Conservation (phyloP, 176 grass and related monocot species). For the Paspalum vaginatum region DNA sequence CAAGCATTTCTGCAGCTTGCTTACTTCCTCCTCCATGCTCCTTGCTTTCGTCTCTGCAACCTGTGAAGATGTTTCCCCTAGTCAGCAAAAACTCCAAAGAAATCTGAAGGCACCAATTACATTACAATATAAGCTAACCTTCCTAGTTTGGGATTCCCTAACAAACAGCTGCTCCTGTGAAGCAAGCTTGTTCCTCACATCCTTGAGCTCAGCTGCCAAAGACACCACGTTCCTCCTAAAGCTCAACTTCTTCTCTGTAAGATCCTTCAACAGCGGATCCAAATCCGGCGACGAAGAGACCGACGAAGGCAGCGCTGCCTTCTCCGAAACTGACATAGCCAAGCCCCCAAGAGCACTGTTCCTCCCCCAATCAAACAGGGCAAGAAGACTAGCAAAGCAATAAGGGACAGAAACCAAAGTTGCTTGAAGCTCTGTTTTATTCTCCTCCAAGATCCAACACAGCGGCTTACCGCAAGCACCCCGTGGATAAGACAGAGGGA, state of each 20-base stretch:
- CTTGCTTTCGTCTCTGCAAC: constrained; percentile 64
- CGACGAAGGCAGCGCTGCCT: constrained; percentile 35
- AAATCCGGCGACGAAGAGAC: constrained; percentile 47
- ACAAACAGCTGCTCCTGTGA: constrained; percentile 66
- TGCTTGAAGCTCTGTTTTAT: constrained; percentile 16
- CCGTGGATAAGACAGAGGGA: constrained; percentile 24
- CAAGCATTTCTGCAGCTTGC: constrained; percentile 69
- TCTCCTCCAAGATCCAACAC: neutral
- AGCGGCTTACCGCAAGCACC: constrained; percentile 20
- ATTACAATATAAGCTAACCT: constrained; percentile 45
- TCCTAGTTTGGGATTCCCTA: constrained; percentile 55
- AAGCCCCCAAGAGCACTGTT: neutral
- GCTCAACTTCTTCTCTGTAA: constrained; percentile 90
- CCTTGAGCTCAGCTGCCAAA: constrained; percentile 82
- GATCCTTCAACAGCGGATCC: constrained; percentile 83
- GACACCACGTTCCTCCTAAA: constrained; percentile 83
- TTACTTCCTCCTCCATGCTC: constrained; percentile 80
- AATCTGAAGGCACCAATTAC: neutral
- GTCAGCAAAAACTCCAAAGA: neutral
- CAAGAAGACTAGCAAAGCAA: neutral
- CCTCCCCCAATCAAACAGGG: neutral
- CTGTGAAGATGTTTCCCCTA: constrained; percentile 32
- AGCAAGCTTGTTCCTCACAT: constrained; percentile 59
- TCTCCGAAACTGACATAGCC: constrained; percentile 51
- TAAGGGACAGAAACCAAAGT: neutral